Base-by-base conservation (phyloP, 306 rosid genomes). In the Glycyrrhiza uralensis region DNA sequence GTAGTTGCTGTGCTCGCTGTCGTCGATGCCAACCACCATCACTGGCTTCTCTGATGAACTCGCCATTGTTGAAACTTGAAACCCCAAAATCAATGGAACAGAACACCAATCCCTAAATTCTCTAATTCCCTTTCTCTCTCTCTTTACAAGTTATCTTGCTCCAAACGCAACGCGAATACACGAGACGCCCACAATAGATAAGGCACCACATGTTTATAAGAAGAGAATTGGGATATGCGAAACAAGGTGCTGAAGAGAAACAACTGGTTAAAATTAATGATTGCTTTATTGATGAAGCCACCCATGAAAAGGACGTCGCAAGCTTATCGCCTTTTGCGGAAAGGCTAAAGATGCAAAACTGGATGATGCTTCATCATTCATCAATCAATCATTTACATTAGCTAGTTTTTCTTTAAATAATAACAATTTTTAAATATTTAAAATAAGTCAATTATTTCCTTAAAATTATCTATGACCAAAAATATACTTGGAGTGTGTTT, bases 1-100 rank as follows among this genome's bases (percentile, higher is more conserved):
- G 69, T 86, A 82, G 0, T 13, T 0, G 74, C 89, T 87, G 18
- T 76, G 84, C 18, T 87, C 93, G 66, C 97, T 90, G 18, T 88
- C 98, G 60, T 93, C 96, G n/a, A 84, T 50, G 7, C 83, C 98
- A 0, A 90, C 80, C 17, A 93, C 17, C 90, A 93, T 89, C 46
- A 85, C 87, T 56, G 75, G 81, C 79, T 85, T 88, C 76, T 85
- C 92, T 5, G 57, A 45, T 12, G 78, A 41, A 2, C 55, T 35
- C 23, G 81, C 75, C 9, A 82, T 82, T 82, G 77, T 81, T 3
- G 57, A 9, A 36, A n/a, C n/a, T n/a, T n/a, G n/a, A 1, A 45
- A 39, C 5, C 11, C 36, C n/a, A n/a, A n/a, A n/a, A n/a, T n/a
- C n/a, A n/a, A n/a, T n/a, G n/a, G 3, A 45, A 46, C 18, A 6